These are phyloP conservation scores for Fistulifera solaris DNA, from an alignment of 108 stramenopile genomes.

Conservation along the genomic window DNA sequence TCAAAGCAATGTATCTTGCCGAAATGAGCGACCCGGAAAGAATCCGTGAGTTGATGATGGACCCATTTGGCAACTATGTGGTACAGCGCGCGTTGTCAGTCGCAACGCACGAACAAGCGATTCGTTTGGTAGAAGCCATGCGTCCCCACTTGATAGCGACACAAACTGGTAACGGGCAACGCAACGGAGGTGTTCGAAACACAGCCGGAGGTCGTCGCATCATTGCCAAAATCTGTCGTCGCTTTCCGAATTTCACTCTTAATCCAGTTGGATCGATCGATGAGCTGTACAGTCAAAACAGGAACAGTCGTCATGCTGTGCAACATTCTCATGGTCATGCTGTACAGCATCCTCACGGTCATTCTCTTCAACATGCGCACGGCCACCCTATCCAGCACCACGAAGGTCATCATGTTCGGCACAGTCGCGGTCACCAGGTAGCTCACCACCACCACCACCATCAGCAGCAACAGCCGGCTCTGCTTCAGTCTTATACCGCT, in stretches of 20 bases:
- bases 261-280: conserved; percentile 34
- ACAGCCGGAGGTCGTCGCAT: conserved; percentile 91
- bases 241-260: conserved; percentile 85
- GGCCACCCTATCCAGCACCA: background rate
- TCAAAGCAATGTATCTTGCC: conserved; percentile 76
- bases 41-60: conserved; percentile 87
- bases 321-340: background rate
- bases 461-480: background rate
- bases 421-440: background rate
- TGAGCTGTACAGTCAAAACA: conserved; percentile 31
- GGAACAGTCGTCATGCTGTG: background rate
- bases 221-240: conserved; percentile 87
- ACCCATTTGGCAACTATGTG: conserved; percentile 96
- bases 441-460: background rate
- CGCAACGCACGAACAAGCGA: conserved; percentile 86
- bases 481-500: background rate
- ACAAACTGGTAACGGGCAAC: conserved; percentile 47
- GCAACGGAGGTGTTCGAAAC: conserved; percentile 80
- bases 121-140: conserved; percentile 90
- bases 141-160: conserved; percentile 80
- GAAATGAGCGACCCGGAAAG: conserved; percentile 80
- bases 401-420: background rate
- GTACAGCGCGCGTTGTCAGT: conserved; percentile 89
- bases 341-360: background rate
- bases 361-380: background rate